phyloP scores from a whole-genome alignment of 2,329 filamentous ascomycete genomes.

The Chrysoporthe cubensis region DNA sequence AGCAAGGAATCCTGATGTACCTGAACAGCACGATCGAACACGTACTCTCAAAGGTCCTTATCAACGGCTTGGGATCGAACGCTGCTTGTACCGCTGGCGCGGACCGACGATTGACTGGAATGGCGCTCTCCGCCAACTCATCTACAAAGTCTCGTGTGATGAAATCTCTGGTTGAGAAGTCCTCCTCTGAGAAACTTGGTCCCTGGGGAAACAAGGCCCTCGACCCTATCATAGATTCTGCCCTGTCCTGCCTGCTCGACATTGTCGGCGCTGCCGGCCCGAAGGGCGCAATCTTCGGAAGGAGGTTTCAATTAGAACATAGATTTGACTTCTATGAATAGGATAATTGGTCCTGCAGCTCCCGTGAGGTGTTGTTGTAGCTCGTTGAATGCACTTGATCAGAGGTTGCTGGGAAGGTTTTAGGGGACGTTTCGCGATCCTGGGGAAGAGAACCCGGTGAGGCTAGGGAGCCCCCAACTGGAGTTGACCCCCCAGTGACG shows the following conservation, averaged over 20 bases:
- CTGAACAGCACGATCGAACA: background rate
- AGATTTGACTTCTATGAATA: background rate
- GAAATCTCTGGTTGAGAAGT: conserved; percentile 89
- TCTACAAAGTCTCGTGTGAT: conserved; percentile 99
- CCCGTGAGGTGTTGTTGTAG: background rate
- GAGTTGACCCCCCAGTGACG: background rate
- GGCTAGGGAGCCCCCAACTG: background rate
- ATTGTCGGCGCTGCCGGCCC: conserved; percentile 44
- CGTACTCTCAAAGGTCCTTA: conserved; percentile 86
- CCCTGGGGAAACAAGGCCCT: conserved; percentile 76
- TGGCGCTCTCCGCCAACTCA: conserved; percentile 81
- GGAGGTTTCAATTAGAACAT: conserved; percentile 15
- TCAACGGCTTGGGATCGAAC: conserved; percentile 96
- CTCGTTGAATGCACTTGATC: background rate
- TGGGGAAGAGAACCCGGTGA: background rate
- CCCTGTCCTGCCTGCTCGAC: conserved; percentile 40
- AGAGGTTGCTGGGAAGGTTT: background rate
- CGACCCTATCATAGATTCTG: conserved; percentile 47
- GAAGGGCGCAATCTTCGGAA: conserved; percentile 38
- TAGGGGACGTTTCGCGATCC: conserved; percentile 8
- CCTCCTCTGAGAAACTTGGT: conserved; percentile 84
- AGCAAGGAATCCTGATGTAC: conserved; percentile 30
- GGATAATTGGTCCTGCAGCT: background rate
- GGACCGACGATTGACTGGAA: conserved; percentile 80
- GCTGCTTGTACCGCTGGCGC: conserved; percentile 59